phyloP scores from a whole-genome alignment of 306 rosid species.

The Biancaea sappan region DNA sequence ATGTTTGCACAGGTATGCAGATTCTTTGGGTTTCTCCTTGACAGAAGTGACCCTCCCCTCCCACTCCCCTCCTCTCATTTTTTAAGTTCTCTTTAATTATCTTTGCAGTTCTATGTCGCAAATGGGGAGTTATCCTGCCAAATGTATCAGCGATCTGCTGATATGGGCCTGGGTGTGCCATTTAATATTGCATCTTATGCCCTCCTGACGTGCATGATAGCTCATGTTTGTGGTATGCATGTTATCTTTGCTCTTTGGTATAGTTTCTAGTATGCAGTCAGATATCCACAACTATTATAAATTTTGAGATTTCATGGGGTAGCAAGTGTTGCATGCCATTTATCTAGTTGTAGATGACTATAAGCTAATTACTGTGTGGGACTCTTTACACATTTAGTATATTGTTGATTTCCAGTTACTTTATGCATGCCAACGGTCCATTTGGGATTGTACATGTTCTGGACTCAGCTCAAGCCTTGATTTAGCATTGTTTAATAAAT shows the following conservation, averaged over 20 bases:
- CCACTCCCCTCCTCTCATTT: background rate
- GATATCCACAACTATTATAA: background rate
- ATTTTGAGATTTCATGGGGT: slow-evolving; percentile 6
- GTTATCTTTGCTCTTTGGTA: slow-evolving; percentile 32
- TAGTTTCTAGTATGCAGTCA: background rate
- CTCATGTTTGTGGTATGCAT: slow-evolving; percentile 95
- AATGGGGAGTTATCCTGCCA: slow-evolving; percentile 93
- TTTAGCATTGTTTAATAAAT: background rate
- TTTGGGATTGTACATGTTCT: background rate
- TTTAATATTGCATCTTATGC: slow-evolving; percentile 95
- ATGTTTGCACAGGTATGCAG: slow-evolving; percentile 90
- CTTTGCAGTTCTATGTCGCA: slow-evolving; percentile 85
- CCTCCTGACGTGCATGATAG: slow-evolving; percentile 90
- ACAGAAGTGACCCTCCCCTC: background rate
- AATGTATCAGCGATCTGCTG: slow-evolving; percentile 97
- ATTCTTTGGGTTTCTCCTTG: slow-evolving; percentile 28
- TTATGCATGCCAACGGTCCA: slow-evolving; percentile 11
- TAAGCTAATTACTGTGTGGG: slow-evolving; percentile 9
- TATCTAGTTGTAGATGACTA: background rate
- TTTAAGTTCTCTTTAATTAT: slow-evolving; percentile 7
- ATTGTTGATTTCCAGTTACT: background rate
- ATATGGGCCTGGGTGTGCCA: slow-evolving; percentile 90
- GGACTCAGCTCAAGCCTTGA: background rate
- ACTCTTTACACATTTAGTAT: background rate
- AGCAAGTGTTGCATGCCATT: background rate